Percentiles rank a stretch among this genome's conserved stretches.
These are phyloP conservation scores for Periconia sp. DNA, from an alignment of 2,329 filamentous ascomycete genomes.

Conservation along the genomic window DNA sequence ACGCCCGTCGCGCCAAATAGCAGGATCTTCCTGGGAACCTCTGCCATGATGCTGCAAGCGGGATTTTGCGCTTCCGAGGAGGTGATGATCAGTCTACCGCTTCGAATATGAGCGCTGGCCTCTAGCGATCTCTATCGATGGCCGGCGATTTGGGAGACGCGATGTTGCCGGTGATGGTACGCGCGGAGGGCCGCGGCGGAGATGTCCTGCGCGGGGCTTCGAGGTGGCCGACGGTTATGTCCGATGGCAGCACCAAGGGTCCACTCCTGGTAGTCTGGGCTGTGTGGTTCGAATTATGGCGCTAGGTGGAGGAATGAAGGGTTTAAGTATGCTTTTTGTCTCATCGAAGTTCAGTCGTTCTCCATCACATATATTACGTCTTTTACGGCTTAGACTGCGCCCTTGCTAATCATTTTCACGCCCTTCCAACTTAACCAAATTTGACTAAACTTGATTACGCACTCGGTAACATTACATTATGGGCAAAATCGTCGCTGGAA, in stretches of 20 bases:
- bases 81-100: background rate
- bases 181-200: background rate
- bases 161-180: background rate
- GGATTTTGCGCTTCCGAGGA: background rate
- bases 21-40: slow-evolving; percentile 53
- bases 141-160: background rate
- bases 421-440: background rate
- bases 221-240: background rate
- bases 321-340: too few species aligned
- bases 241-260: background rate
- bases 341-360: too few species aligned
- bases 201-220: slow-evolving; percentile 1
- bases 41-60: slow-evolving; percentile 1
- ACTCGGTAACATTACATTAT: background rate
- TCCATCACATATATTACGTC: background rate
- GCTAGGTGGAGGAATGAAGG: too few species aligned
- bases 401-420: background rate
- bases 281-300: too few species aligned
- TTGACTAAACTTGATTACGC: too few species aligned
- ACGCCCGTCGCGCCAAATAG: slow-evolving; percentile 61
- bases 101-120: background rate
- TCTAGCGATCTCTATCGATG: too few species aligned
- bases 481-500: slow-evolving; percentile 16
- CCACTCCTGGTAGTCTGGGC: too few species aligned
- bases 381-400: background rate